These are phyloP conservation scores for Primulina huaijiensis DNA, from an alignment of 257 asterid genomes.

Conservation along the genomic window DNA sequence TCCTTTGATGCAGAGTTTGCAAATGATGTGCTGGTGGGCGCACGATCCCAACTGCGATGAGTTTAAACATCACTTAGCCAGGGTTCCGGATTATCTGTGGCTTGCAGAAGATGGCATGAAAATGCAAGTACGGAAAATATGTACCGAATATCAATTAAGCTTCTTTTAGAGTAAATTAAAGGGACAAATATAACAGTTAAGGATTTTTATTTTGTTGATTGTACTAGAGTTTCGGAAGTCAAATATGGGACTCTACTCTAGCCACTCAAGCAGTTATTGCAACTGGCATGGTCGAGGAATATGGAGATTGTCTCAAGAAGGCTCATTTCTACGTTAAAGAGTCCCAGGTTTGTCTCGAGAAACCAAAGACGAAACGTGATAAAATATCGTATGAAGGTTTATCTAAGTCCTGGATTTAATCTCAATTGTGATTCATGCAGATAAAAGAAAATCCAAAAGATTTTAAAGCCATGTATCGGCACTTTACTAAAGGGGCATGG, in stretches of 20 bases:
- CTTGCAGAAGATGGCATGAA: constrained; percentile 92
- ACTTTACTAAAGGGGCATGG: constrained; percentile 74
- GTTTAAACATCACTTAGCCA: constrained; percentile 66
- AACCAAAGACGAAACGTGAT: not conserved
- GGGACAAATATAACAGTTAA: not conserved
- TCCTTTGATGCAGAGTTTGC: constrained; percentile 45
- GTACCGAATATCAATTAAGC: not conserved
- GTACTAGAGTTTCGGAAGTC: constrained; percentile 73
- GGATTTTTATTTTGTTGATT: not conserved
- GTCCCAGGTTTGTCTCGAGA: constrained; percentile 50
- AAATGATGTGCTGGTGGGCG: constrained; percentile 91
- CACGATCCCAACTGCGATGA: constrained; percentile 64
- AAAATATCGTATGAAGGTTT: not conserved
- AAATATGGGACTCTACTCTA: constrained; percentile 60
- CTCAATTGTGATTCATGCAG: constrained; percentile 25
- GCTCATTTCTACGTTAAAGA: constrained; percentile 72
- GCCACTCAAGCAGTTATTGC: constrained; percentile 74
- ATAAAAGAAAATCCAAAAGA: constrained; percentile 59
- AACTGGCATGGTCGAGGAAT: constrained; percentile 73
- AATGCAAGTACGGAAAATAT: constrained; percentile 46
- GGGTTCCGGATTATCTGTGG: constrained; percentile 80
- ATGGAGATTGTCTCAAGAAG: constrained; percentile 66
- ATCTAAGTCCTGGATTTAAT: not conserved
- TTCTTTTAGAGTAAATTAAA: not conserved
- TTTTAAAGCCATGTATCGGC: constrained; percentile 63